Evolutionary conservation across 441 rosid species (phyloP), one percentile per base, ranked within the genome.

Genomic region (Eugenia klotzschiana): DNA sequence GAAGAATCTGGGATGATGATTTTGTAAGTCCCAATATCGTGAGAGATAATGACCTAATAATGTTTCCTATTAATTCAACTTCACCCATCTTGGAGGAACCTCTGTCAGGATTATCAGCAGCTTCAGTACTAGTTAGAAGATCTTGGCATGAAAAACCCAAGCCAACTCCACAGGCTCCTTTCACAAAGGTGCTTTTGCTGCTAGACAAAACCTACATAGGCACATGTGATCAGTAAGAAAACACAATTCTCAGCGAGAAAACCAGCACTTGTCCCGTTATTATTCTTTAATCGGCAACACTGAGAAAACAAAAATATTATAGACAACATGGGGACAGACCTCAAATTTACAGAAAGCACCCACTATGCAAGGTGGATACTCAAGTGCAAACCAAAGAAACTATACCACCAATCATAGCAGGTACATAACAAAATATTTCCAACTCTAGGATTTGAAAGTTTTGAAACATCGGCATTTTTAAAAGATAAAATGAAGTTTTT

Each of bases 151-250:
- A 87, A 87, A 93, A 92, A 55, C 98, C 99, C 88, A 95, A 91
- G 88, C 98, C 98, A 89, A 96, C 84, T 56, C 95, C 99, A 87
- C 98, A 96, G 49, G 98, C 96, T 87, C 99, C 99, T 91, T 90
- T 96, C 79, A 95, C 97, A 83, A 95, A 94, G 84, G 88, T 87
- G 89, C 94, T 96, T 91, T 89, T 95, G 89, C 98, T 94, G 85
- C 86, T 84, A 90, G 92, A 87, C 89, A 96, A 91, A 87, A 95
- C 98, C 99, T 96, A 37, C n/a, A 91, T 43, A 51, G 55, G 55
- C n/a, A 79, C 11, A 51, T 15, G 51, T n/a, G n/a, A 51, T 49
- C 81, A 51, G 46, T 9, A 18, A 64, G 23, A 87, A 84, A 89
- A 82, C 85, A 80, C 55, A 72, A 82, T n/a, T 54, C 55, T 84